These are phyloP conservation scores for Nakaseomyces bracarensis DNA, from an alignment of 1,139 yeast genomes.

Conservation along the genomic window DNA sequence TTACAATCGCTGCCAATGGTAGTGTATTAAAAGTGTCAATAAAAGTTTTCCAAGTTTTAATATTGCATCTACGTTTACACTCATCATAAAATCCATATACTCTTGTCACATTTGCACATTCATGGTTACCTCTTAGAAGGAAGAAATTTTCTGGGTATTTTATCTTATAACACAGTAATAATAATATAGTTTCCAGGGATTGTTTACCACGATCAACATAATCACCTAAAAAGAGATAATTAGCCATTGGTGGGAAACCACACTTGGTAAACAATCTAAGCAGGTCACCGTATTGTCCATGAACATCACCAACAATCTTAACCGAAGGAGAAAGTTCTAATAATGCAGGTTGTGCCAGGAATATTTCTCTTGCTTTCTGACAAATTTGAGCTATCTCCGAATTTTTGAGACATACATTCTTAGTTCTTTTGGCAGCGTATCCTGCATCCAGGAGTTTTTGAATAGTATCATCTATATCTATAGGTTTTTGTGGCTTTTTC, in stretches of 20 bases:
- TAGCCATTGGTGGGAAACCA: conserved; percentile 96
- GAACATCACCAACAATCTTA: conserved; percentile 95
- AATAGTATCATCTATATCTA: conserved; percentile 81
- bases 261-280: conserved; percentile 88
- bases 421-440: conserved; percentile 85
- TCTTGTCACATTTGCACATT: conserved; percentile 91
- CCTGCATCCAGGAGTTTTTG: conserved; percentile 92
- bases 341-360: conserved; percentile 79
- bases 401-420: conserved; percentile 78
- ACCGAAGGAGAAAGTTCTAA: conserved; percentile 91
- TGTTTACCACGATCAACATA: conserved; percentile 97
- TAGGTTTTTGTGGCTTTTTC: conserved; percentile 33
- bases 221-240: conserved; percentile 87
- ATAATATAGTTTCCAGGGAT: conserved; percentile 78
- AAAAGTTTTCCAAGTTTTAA: conserved; percentile 88
- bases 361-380: conserved; percentile 77
- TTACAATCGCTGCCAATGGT: conserved; percentile 93
- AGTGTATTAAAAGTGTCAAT: conserved; percentile 90
- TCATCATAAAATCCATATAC: conserved; percentile 97
- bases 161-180: conserved; percentile 82
- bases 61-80: conserved; percentile 86
- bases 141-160: conserved; percentile 95
- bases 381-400: conserved; percentile 82
- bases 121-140: conserved; percentile 88
- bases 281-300: conserved; percentile 90